Evolutionary conservation across 108 stramenopile species (phyloP).

Genomic region (Nitzschia sp.): DNA sequence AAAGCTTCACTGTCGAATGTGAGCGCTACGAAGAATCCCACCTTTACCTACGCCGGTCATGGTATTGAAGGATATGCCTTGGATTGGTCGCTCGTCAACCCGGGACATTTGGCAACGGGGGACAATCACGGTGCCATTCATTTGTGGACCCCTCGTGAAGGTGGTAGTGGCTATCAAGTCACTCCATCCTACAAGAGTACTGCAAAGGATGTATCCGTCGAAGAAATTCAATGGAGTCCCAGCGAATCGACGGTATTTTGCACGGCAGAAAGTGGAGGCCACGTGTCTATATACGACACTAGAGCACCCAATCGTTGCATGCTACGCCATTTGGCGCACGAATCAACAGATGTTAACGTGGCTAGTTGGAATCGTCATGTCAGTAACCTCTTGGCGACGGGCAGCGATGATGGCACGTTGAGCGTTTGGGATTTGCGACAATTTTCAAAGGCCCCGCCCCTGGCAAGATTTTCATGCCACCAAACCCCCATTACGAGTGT

Average conservation of each 20-base stretch:
- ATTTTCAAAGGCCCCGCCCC: conserved; percentile 51
- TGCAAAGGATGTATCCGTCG: conserved; percentile 70
- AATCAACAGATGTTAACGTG: conserved; percentile 93
- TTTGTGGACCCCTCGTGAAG: conserved; percentile 66
- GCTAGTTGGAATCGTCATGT: conserved; percentile 93
- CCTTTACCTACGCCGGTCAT: conserved; percentile 82
- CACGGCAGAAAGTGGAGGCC: conserved; percentile 79
- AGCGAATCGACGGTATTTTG: conserved; percentile 95
- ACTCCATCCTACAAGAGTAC: conserved; percentile 50
- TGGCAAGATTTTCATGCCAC: conserved; percentile 92
- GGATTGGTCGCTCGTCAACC: conserved; percentile 83
- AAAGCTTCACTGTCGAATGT: conserved; percentile 8
- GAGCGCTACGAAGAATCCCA: conserved; percentile 49
- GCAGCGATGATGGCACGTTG: conserved; percentile 92
- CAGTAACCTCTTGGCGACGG: conserved; percentile 91
- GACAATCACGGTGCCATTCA: conserved; percentile 89
- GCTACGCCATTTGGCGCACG: conserved; percentile 77
- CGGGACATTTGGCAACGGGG: conserved; percentile 86
- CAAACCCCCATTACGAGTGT: conserved; percentile 90
- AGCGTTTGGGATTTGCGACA: conserved; percentile 94
- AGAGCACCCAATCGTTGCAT: conserved; percentile 81
- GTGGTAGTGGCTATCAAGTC: conserved; percentile 44
- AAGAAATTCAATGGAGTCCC: conserved; percentile 97
- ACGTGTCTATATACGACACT: conserved; percentile 91
- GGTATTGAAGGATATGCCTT: conserved; percentile 91